Base-by-base conservation (phyloP, 768 basidiomycete genomes). In the Pleurotus tuber-regium region DNA sequence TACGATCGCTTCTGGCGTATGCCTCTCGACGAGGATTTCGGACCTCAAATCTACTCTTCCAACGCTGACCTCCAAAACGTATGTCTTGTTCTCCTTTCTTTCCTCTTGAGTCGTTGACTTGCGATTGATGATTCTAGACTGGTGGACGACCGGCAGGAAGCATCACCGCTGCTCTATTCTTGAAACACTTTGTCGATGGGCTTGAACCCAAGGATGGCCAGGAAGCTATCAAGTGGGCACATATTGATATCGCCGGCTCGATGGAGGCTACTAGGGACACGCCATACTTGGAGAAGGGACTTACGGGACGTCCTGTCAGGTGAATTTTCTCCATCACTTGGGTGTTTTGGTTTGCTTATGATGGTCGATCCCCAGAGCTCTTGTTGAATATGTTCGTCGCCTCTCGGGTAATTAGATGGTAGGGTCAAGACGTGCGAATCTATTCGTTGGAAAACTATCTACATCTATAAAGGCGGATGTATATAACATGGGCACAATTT, bases 1-100 rank as follows among this genome's bases (percentile, higher is more conserved):
- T 79, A 87, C 61, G 90, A 92, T 67, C 82, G 84, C 49, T 85
- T 95, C 76, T 94, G 92, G 92, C 82, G 92, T 23, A 83, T 94
- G 84, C 92, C 92, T 8, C 79, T 95, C 48, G 86, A 90, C 59
- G 89, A 91, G 38, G 89, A 85, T 51, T 95, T 77, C 57, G 83
- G 80, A 1, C 79, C 82, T 9, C 89, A 90, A 63, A 93, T 95
- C 59, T 67, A 83, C 63, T 75, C 75, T 5, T 85, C 83, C 23
- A 91, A 90, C 59, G 90, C 89, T 21, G 91, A 93, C 64, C 72
- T 93, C 28, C 85, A 86, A 67, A 93, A 92, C 59, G 84, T 86
- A 55, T 24, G 72, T 63, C 10, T 56, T 50, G 26, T 42, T 2
- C 26, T 23, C 42, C 25, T 43, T 4, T 43, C 10, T 11, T 44